Evolutionary conservation across 495 filamentous ascomycete genomes (phyloP).

Genomic region (Talaromyces liani): DNA sequence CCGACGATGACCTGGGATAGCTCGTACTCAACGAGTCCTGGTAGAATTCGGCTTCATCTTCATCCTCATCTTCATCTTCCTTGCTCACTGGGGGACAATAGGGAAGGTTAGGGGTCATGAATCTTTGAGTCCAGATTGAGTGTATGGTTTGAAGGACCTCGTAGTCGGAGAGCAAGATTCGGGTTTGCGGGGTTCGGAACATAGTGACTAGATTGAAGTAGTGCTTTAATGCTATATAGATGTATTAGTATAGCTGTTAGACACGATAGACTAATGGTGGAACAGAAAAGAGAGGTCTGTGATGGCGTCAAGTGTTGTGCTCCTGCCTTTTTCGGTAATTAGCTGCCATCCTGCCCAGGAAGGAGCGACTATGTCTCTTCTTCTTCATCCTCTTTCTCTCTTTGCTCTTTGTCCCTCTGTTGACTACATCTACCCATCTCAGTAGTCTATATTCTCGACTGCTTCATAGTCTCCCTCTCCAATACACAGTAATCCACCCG

Average conservation of each 20-base stretch:
- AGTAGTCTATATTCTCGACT: background rate
- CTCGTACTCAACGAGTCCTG: constrained; percentile 16
- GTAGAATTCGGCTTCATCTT: background rate
- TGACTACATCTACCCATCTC: background rate
- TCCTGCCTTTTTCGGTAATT: constrained; percentile 3
- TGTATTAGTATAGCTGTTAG: background rate
- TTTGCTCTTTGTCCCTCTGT: background rate
- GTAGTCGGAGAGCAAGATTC: constrained; percentile 42
- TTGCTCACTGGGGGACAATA: background rate
- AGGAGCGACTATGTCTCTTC: background rate
- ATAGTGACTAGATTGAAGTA: constrained; percentile 25
- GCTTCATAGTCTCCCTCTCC: background rate
- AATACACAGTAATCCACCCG: background rate
- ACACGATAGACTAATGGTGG: background rate
- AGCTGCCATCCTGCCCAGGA: background rate
- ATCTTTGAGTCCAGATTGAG: background rate
- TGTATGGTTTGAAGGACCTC: constrained; percentile 32
- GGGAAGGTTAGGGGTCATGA: background rate
- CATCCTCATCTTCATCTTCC: background rate
- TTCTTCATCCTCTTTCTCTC: background rate
- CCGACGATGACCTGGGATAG: background rate
- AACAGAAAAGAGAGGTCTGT: background rate
- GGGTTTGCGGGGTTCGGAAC: constrained; percentile 47
- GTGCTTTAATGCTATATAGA: background rate
- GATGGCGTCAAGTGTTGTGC: background rate